Evolutionary conservation across 148 eudicot species (phyloP).

Genomic region (Bassia scoparia): DNA sequence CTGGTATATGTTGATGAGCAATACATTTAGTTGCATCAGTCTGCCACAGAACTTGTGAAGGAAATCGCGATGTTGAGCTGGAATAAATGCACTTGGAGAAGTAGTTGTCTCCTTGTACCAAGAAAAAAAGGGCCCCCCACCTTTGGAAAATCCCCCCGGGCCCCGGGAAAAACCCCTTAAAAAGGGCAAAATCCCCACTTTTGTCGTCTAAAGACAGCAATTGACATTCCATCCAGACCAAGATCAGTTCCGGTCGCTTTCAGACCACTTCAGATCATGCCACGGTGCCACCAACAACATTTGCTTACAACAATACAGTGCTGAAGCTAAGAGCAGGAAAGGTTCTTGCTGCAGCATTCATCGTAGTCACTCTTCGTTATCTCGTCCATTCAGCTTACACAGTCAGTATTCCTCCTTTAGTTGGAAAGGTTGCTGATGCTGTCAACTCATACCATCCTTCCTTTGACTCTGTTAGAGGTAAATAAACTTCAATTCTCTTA

Average conservation of each 20-base stretch:
- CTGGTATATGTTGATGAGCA: too few relatives aligned
- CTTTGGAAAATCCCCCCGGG: too few relatives aligned
- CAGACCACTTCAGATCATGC: too few relatives aligned
- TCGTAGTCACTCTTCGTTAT: constrained; percentile 68
- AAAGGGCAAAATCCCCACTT: too few relatives aligned
- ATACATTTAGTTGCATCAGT: constrained; percentile 52
- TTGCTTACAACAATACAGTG: too few relatives aligned
- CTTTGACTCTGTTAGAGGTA: constrained; percentile 69
- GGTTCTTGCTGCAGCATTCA: constrained; percentile 42
- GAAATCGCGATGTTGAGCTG: constrained; percentile 71
- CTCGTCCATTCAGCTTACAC: constrained; percentile 49
- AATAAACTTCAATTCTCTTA: not conserved
- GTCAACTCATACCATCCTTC: constrained; percentile 50
- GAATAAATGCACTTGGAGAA: constrained; percentile 62
- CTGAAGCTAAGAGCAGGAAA: constrained; percentile 25
- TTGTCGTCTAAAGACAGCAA: too few relatives aligned
- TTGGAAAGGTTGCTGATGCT: constrained; percentile 38
- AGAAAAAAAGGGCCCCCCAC: too few relatives aligned
- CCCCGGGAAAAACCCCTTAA: too few relatives aligned
- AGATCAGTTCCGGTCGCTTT: too few relatives aligned
- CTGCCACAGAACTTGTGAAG: constrained; percentile 53
- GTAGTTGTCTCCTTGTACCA: too few relatives aligned
- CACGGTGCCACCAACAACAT: too few relatives aligned
- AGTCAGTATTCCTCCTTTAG: constrained; percentile 33
- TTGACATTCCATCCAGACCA: too few relatives aligned